Base-by-base conservation (phyloP, 306 rosid species). In the Trifolium pratense region DNA sequence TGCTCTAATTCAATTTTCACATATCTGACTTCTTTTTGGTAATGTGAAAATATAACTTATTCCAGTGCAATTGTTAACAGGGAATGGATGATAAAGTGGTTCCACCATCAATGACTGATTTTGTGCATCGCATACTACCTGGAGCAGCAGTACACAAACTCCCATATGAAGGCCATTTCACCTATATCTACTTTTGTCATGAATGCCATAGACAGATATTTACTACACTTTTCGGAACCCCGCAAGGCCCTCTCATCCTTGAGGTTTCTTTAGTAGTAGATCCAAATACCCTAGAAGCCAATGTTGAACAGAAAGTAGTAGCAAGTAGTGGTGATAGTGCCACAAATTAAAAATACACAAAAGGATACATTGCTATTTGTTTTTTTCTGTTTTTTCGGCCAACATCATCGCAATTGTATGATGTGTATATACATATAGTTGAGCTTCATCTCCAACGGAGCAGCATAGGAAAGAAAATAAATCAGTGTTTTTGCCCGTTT, bases 201-300 rank as follows among this genome's bases (percentile, higher is more conserved):
- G 97, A 94, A 87, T 94, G 98, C 87, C 98, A 94, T 73, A 82
- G 97, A 75, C 98, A 94, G 86, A 89, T 94, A 73, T 94, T 94
- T 43, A 94, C 98, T 23, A 87, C 97, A 79, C 86, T 94, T 43
- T 89, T 94, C 4, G 97, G 98, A 87, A 89, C 92, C 79, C 98
- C 98, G 29, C 96, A 86, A 86, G 98, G 98, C 51, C 95, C 90
- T 8, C 83, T 88, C 65, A 73, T 71, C 79, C 82, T 88, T 59
- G 63, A 65, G 78, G n/a, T 80, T 75, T 39, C 79, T 14, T 9
- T 52, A 53, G 81, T 78, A 61, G 53, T 71, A 18, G 81, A 75
- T 72, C 85, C 79, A 72, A 67, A 51, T 79, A 76, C 13, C 20
- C 16, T 58, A 37, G 82, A 80, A 59, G 76, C 60, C 68, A 66